These are phyloP conservation scores for Colletotrichum limetticola DNA, from an alignment of 2,329 filamentous ascomycete genomes.

Conservation along the genomic window DNA sequence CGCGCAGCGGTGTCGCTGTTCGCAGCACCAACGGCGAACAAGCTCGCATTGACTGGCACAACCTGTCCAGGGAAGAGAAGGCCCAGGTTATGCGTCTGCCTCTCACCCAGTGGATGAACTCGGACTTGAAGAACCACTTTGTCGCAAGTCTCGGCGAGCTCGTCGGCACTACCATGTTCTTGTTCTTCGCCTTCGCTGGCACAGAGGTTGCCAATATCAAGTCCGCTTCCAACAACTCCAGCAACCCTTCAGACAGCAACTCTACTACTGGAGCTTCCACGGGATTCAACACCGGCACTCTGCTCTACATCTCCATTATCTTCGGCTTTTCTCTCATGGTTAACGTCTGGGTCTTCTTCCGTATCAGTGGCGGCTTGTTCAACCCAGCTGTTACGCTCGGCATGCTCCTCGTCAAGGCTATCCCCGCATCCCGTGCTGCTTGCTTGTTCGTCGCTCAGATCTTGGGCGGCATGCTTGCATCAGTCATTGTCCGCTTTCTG, in stretches of 20 bases:
- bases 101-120: conserved; percentile 59
- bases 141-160: conserved; percentile 51
- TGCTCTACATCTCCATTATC: conserved; percentile 53
- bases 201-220: conserved; percentile 53
- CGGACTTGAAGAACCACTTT: conserved; percentile 56
- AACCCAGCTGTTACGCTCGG: conserved; percentile 59
- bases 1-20: conserved; percentile 11
- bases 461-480: conserved; percentile 55
- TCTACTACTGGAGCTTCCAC: conserved; percentile 56
- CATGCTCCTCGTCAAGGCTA: conserved; percentile 60
- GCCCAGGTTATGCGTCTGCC: conserved; percentile 56
- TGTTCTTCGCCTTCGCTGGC: conserved; percentile 55
- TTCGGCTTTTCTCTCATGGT: conserved; percentile 57
- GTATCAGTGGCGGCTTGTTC: conserved; percentile 53
- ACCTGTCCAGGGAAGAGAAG: conserved; percentile 51
- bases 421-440: conserved; percentile 56
- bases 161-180: conserved; percentile 54
- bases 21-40: conserved; percentile 33
- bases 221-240: conserved; percentile 41
- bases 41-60: conserved; percentile 49
- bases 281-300: conserved; percentile 54
- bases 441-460: conserved; percentile 63
- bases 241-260: conserved; percentile 36
- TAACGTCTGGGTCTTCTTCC: conserved; percentile 60
- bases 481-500: conserved; percentile 53